phyloP scores from a whole-genome alignment of 495 filamentous ascomycete genomes.

The Astrothelium macrocarpum region DNA sequence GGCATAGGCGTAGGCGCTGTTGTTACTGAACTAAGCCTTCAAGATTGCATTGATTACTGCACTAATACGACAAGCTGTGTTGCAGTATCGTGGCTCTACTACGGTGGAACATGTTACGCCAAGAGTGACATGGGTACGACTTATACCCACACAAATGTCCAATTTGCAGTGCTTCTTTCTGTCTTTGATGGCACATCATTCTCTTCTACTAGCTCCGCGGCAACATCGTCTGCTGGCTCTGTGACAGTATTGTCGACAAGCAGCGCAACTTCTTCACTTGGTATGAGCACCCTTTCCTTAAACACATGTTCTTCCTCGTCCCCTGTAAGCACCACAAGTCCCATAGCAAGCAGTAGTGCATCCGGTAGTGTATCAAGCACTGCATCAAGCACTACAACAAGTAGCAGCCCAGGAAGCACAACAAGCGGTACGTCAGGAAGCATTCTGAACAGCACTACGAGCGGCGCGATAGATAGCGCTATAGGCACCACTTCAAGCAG shows the following conservation, averaged over 20 bases:
- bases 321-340: neutral
- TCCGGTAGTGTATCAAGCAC: neutral
- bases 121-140: neutral
- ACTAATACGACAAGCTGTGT: constrained; percentile 2
- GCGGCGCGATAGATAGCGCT: no score
- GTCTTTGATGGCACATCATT: neutral
- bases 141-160: neutral
- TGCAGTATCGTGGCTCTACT: neutral
- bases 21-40: neutral
- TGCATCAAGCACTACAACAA: neutral
- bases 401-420: neutral
- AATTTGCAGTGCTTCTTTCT: neutral
- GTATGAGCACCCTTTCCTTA: neutral
- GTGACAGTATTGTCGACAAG: neutral
- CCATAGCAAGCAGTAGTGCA: neutral
- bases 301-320: neutral
- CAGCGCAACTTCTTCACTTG: neutral
- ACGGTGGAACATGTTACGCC: neutral
- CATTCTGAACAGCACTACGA: no score
- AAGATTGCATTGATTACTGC: neutral
- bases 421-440: no score
- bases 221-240: neutral
- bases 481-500: neutral
- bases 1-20: neutral
- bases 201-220: neutral